A percentile compares a stretch with the other conserved stretches of the same genome.
These are phyloP conservation scores for Zygoascus bituminiphila DNA, from an alignment of 805 yeast species.

Conservation along the genomic window DNA sequence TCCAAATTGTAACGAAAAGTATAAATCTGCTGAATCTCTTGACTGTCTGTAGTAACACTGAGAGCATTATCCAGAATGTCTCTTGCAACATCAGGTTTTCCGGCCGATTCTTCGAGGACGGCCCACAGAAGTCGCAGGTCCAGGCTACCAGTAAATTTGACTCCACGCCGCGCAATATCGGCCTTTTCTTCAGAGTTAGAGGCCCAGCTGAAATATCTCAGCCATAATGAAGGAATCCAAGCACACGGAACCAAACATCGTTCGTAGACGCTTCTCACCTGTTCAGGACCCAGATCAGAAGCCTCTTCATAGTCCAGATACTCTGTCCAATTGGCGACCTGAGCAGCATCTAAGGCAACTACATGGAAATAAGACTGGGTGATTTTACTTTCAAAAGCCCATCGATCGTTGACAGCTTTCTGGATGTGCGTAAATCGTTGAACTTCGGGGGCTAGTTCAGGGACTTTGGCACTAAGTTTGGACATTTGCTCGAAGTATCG, in stretches of 20 bases:
- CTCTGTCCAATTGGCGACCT: slow-evolving; percentile 47
- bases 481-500: slow-evolving; percentile 48
- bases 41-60: too few species aligned
- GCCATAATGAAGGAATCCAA: slow-evolving; percentile 56
- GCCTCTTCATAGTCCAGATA: slow-evolving; percentile 53
- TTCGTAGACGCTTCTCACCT: slow-evolving; percentile 49
- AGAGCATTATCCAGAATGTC: slow-evolving; percentile 20
- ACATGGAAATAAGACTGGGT: slow-evolving; percentile 53
- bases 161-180: slow-evolving; percentile 44
- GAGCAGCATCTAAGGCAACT: slow-evolving; percentile 37
- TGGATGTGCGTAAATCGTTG: slow-evolving; percentile 42
- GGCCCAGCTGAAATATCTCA: slow-evolving; percentile 50
- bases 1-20: slow-evolving; percentile 1
- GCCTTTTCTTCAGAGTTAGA: slow-evolving; percentile 29
- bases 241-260: slow-evolving; percentile 55
- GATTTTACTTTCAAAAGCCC: slow-evolving; percentile 69
- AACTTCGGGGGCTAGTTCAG: slow-evolving; percentile 8
- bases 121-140: slow-evolving; percentile 29
- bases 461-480: slow-evolving; percentile 8
- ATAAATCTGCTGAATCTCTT: slow-evolving; percentile 4
- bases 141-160: slow-evolving; percentile 26
- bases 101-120: slow-evolving; percentile 27
- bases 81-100: slow-evolving; percentile 22
- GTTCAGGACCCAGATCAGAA: slow-evolving; percentile 16
- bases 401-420: slow-evolving; percentile 46